Percentiles rank a stretch among this genome's conserved stretches.
phyloP scores from a whole-genome alignment of 2,329 filamentous ascomycete species.

The Polychaeton citri region DNA sequence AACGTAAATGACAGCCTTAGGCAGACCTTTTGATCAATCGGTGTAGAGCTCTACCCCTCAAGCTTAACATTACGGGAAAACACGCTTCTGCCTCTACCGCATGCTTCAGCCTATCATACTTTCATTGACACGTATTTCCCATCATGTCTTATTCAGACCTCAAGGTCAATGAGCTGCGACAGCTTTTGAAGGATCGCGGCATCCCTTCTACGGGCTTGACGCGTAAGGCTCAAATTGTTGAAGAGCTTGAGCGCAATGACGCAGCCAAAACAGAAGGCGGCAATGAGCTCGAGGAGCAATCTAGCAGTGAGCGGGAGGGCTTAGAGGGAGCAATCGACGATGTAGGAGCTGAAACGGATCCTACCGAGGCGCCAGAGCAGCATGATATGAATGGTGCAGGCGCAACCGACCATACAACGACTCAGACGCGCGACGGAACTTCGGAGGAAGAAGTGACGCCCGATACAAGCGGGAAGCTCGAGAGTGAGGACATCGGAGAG shows the following conservation, averaged over 20 bases:
- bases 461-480: not conserved
- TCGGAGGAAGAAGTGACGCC: not conserved
- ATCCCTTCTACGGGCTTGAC: conserved; percentile 33
- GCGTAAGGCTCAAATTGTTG: conserved; percentile 35
- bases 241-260: conserved; percentile 28
- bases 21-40: no score
- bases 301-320: conserved; percentile 2
- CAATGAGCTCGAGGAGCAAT: conserved; percentile 1
- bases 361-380: conserved; percentile 2
- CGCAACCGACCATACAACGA: not conserved
- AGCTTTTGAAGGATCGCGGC: conserved; percentile 32
- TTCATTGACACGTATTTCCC: no score
- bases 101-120: no score
- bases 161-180: conserved; percentile 33
- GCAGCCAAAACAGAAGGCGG: conserved; percentile 3
- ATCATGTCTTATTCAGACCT: conserved; percentile 25
- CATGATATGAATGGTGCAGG: conserved; percentile 10
- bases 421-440: not conserved
- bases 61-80: no score
- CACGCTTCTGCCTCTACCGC: no score
- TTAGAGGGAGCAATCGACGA: conserved; percentile 2
- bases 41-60: no score
- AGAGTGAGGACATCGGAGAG: not conserved
- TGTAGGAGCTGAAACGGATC: conserved; percentile 3
- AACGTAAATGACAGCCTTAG: no score